Base-by-base conservation (phyloP, 2,329 filamentous ascomycete genomes). In the Trichoderma sp. region DNA sequence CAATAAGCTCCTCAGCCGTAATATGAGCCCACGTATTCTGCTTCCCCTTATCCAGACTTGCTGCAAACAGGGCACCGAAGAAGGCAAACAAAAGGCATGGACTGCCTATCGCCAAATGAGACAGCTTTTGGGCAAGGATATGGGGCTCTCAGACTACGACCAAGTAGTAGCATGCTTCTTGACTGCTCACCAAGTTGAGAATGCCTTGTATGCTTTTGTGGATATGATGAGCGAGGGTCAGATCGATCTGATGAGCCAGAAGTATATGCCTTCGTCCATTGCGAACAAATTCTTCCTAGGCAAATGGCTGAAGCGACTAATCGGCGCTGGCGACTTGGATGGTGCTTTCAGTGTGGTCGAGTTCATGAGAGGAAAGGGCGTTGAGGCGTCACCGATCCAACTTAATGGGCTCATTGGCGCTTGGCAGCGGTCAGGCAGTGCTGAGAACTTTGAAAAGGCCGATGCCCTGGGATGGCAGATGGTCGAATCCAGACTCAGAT, bases 291-390 rank as follows among this genome's bases (percentile, higher is more conserved):
- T 93, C 79, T 92, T 97, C 79, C 91, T 94, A 73, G 92, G 91
- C 40, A 94, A 93, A 74, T 97, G 94, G 94, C 86, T 97, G 75
- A 95, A 95, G 79, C 89, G 91, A 61, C 86, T 96, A 10, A 91
- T 96, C 68, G 90, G 90, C 19, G 87, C 89, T 69, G 89, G 89
- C 2, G 87, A 93, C 72, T 80, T 92, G 16, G 87, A 91, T 68
- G 91, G 90, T 2, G 92, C 93, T 3, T 84, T 87, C 64, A 87
- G 88, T 70, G 92, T 96, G 10, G 83, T 96, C 33, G 86, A 91
- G 16, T 85, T 94, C 72, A 95, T 96, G 91, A 88, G 89, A 73
- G 83, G 86, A 64, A 88, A 87, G 74, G 88, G 89, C 1, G 86
- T 94, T 40, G 83, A 84, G 69, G 89, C 92, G 2, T 88, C 92